Evolutionary conservation across 2,329 filamentous ascomycete genomes (phyloP), one percentile per base, ranked within the genome.

Genomic region (Polytolypa hystricis): DNA sequence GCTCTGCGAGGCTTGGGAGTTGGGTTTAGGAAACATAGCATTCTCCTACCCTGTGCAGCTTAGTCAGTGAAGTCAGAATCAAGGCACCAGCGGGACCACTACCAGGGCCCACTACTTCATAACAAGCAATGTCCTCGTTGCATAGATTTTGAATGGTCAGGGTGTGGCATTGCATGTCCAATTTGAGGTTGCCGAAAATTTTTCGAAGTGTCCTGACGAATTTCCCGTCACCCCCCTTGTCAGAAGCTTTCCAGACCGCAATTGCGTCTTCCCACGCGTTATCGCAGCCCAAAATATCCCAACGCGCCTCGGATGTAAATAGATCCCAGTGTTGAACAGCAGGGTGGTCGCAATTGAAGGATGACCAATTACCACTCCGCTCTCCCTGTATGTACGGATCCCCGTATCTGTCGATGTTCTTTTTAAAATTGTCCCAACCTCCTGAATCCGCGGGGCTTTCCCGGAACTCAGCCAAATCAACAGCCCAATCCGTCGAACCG

Each of bases 401-500:
- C 21, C 7, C n/a, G 21, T 7, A 25, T 7, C 7, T 25, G 21
- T 25, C 21, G 21, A 25, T 25, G 21, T 7, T 7, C 21, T 25
- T n/a, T 25, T 25, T n/a, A 25, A 7, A 25, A 25, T n/a, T n/a
- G 21, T 7, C 7, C 21, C 7, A n/a, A 7, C 7, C 7, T 7
- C n/a, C 21, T 7, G 7, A 25, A n/a, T 7, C 21, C 6, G 29
- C 11, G 11, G 10, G 15, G 21, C 25, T 17, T 29, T 36, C 18
- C 6, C 6, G n/a, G 5, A 29, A 5, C n/a, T 29, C n/a, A 29
- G 15, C 15, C 11, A 61, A 40, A 40, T 61, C 56, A 19, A 49
- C 43, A 6, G 58, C 58, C 57, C 55, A 62, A 33, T 60, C 50
- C 12, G 43, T 41, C 10, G 40, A 55, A 1, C 57, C 57, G 1